Evolutionary conservation across 2,329 filamentous ascomycete genomes (phyloP), one percentile per base, ranked within the genome.

Genomic region (Talaromyces piceae): DNA sequence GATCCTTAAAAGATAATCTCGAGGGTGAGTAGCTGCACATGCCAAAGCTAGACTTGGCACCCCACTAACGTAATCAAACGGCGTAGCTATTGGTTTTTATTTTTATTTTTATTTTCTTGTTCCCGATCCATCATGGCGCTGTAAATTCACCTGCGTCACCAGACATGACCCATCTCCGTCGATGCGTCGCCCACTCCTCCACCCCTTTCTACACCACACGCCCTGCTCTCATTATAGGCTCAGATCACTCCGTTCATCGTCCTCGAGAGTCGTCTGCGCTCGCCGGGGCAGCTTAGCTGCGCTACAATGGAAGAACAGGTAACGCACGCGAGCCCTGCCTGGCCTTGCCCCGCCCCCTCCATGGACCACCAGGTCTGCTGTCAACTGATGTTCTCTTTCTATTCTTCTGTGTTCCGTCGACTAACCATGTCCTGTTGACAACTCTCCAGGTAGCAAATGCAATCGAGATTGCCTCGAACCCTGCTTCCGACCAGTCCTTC

Each of bases 401-500:
- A 18, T n/a, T 26, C 45, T 23, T 44, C 13, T 52, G 9, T n/a
- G n/a, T n/a, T 37, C 5, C 33, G n/a, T 37, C 33, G 13, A 37
- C 33, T 37, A 9, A 37, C 33, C 16, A 12, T 33, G n/a, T n/a
- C 7, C 18, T 33, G 31, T 33, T 33, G 30, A 37, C 16, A 9
- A 48, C n/a, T n/a, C n/a, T n/a, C n/a, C 52, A 96, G 88, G 84
- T 96, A 70, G 87, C 93, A 74, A 91, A 88, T 75, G 93, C 93
- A 71, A 93, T 97, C 74, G 83, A 93, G 71, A 94, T 97, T 74
- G 88, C 89, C 71, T 93, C 84, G 76, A 85, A 91, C 71, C 88
- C 88, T 54, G 73, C 79, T 62, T 86, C 89, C 62, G 83, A 91
- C 70, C 83, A 81, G 63, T 73, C 77, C 58, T 78, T 94, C 64